Evolutionary conservation across 164 flowering plant species (phyloP).

Genomic region (Macadamia tetraphylla): DNA sequence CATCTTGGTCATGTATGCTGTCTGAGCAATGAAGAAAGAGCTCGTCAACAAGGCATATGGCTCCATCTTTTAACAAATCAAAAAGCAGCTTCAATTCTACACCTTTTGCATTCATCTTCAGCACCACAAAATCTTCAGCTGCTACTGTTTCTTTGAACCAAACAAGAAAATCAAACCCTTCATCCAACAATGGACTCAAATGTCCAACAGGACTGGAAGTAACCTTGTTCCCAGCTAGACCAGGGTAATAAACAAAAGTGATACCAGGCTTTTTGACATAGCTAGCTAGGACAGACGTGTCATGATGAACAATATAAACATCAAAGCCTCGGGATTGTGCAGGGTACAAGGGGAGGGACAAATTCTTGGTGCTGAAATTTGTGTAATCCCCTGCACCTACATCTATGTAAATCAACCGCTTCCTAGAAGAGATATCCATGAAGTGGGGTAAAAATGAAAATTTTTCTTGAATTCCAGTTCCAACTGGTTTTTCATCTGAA

Average conservation of each 20-base stretch:
- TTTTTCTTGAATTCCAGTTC: slow-evolving; percentile 10
- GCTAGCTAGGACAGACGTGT: slow-evolving; percentile 49
- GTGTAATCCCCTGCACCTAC: slow-evolving; percentile 52
- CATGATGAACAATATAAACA: slow-evolving; percentile 62
- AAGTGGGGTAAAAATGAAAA: slow-evolving; percentile 51
- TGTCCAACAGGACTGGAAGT: slow-evolving; percentile 20
- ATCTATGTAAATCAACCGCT: slow-evolving; percentile 52
- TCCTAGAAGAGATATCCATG: slow-evolving; percentile 43
- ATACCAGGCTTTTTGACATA: slow-evolving; percentile 64
- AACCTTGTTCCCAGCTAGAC: slow-evolving; percentile 34
- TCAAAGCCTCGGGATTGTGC: slow-evolving; percentile 33
- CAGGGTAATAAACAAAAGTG: slow-evolving; percentile 74
- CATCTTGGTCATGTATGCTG: slow-evolving; percentile 16
- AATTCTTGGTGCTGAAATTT: slow-evolving; percentile 29
- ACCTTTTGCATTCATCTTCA: slow-evolving; percentile 60
- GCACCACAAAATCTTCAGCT: slow-evolving; percentile 57
- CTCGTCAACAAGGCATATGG: slow-evolving; percentile 79
- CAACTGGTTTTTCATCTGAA: slow-evolving; percentile 25
- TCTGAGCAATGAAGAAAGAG: slow-evolving; percentile 65
- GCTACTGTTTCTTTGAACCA: slow-evolving; percentile 73
- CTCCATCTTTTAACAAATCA: slow-evolving; percentile 58
- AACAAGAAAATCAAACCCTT: slow-evolving; percentile 54
- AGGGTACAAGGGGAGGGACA: slow-evolving; percentile 52
- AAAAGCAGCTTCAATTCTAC: slow-evolving; percentile 50
- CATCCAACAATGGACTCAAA: slow-evolving; percentile 27